phyloP scores from a whole-genome alignment of 192 early-diverging fungal species.

The Globomyces pollinis-pini region DNA sequence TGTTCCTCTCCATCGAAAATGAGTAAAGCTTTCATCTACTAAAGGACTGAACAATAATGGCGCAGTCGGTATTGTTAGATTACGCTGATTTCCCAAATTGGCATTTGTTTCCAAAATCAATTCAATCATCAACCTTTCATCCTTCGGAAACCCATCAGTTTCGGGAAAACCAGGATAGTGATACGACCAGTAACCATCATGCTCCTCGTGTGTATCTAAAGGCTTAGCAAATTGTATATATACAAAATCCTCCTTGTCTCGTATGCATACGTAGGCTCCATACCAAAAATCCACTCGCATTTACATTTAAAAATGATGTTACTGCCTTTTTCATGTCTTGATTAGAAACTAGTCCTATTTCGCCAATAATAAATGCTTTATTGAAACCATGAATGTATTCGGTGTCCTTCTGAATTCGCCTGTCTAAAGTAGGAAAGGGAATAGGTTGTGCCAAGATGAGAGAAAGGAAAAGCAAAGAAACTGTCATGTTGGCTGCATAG shows the following conservation, averaged over 20 bases:
- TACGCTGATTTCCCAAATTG: not conserved
- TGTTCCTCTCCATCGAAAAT: not conserved
- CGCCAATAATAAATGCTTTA: conserved; percentile 16
- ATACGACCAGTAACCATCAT: not conserved
- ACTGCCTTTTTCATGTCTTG: not conserved
- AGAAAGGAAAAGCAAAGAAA: no score
- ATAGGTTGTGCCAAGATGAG: no score
- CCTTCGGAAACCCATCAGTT: not conserved
- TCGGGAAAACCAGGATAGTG: conserved; percentile 8
- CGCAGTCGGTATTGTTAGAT: not conserved
- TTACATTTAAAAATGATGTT: not conserved
- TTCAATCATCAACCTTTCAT: not conserved
- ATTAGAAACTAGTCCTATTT: conserved; percentile 6
- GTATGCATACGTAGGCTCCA: conserved; percentile 18
- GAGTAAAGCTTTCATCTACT: not conserved
- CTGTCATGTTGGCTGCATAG: no score
- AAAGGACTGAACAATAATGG: not conserved
- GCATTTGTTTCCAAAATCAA: not conserved
- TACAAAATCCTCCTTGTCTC: conserved; percentile 15
- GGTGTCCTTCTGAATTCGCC: not conserved
- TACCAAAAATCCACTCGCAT: conserved; percentile 1
- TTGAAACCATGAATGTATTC: not conserved
- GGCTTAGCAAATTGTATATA: not conserved
- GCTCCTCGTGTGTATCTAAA: conserved; percentile 4
- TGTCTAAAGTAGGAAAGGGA: no score